Conservation (phyloP, 2,329 filamentous ascomycete genomes). For the Dactylellina parvicollis region DNA sequence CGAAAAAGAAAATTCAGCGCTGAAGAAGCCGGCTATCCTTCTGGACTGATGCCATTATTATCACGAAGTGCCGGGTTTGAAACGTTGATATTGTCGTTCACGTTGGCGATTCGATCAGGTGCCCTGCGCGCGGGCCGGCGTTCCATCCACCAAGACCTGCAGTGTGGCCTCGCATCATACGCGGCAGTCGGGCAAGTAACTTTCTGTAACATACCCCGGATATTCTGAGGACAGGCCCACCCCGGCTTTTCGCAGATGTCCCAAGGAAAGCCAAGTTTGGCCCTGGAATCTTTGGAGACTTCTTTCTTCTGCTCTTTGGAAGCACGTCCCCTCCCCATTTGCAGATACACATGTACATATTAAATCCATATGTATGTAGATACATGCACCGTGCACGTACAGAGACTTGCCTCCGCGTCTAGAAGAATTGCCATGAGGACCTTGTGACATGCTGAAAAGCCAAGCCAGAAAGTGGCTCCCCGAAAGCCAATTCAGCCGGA, state of each 20-base stretch:
- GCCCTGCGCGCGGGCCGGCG: conserved; percentile 46
- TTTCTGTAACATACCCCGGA: conserved; percentile 53
- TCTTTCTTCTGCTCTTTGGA: too few relatives aligned
- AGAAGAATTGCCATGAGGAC: conserved; percentile 12
- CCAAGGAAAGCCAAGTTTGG: conserved; percentile 32
- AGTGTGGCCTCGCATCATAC: conserved; percentile 21
- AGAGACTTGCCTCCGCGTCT: neutral
- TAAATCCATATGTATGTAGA: too few relatives aligned
- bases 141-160: conserved; percentile 40
- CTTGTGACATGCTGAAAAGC: conserved; percentile 35
- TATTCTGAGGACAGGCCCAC: conserved; percentile 35
- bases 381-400: neutral
- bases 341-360: too few relatives aligned
- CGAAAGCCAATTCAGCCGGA: conserved; percentile 52
- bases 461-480: conserved; percentile 14
- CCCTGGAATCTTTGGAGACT: too few relatives aligned
- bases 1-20: conserved; percentile 48
- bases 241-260: conserved; percentile 6
- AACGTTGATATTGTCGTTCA: conserved; percentile 36
- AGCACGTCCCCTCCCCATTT: too few relatives aligned
- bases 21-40: neutral
- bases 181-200: conserved; percentile 4
- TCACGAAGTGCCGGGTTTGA: conserved; percentile 23
- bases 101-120: conserved; percentile 48
- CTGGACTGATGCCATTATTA: conserved; percentile 18